These are phyloP conservation scores for Teratosphaeria destructans DNA, from an alignment of 2,329 filamentous ascomycete genomes.

Conservation along the genomic window DNA sequence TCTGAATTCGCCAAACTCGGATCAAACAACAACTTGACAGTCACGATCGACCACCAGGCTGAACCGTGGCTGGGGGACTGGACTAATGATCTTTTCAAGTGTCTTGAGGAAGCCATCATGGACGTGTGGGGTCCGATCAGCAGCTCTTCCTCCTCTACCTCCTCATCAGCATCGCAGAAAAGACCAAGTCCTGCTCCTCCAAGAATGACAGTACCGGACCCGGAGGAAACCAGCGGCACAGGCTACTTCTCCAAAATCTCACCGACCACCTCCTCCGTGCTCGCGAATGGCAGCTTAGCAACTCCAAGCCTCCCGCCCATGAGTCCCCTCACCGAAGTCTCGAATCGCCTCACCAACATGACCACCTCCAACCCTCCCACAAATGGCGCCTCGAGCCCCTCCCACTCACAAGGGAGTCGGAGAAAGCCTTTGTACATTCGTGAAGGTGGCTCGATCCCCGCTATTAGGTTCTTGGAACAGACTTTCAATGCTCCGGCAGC, in stretches of 20 bases:
- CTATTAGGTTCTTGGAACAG: conserved; percentile 88
- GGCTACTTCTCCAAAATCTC: conserved; percentile 26
- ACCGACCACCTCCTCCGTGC: conserved; percentile 42
- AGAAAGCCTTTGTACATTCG: conserved; percentile 77
- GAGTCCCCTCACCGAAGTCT: conserved; percentile 16
- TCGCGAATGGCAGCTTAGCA: conserved; percentile 36
- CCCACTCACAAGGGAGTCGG: conserved; percentile 22
- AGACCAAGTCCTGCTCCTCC: neutral
- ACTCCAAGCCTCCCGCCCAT: conserved; percentile 18
- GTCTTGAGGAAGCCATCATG: conserved; percentile 74
- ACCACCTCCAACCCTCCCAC: conserved; percentile 16
- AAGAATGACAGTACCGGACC: neutral
- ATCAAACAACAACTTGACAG: conserved; percentile 68
- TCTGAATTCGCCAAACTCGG: conserved; percentile 63
- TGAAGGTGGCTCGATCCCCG: conserved; percentile 90
- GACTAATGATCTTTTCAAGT: conserved; percentile 80
- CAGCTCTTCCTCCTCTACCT: neutral
- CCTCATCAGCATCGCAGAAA: neutral
- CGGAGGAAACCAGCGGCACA: neutral
- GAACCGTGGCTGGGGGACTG: conserved; percentile 92
- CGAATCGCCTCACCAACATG: conserved; percentile 18
- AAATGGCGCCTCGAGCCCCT: neutral
- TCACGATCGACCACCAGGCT: conserved; percentile 84
- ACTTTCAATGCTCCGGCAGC: conserved; percentile 85
- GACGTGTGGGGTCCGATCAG: conserved; percentile 63